A percentile compares a stretch with the other conserved stretches of the same genome.
Conservation (phyloP, 306 rosid species). For the Begonia peltatifolia region DNA sequence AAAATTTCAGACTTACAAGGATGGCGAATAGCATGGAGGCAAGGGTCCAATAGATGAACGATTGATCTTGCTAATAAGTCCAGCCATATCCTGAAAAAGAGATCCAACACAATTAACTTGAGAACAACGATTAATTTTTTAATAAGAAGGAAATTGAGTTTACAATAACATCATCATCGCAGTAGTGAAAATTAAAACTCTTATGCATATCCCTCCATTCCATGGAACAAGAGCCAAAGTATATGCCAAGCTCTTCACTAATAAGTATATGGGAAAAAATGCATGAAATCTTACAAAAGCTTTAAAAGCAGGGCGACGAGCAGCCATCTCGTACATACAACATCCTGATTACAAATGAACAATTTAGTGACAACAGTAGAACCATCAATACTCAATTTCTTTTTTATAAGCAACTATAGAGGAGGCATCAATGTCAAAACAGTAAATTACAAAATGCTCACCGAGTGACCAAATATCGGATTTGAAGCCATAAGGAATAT, state of each 20-base stretch:
- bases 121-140: too few species aligned
- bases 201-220: too few species aligned
- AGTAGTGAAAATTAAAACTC: too few species aligned
- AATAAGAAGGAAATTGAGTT: too few species aligned
- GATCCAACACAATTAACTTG: too few species aligned
- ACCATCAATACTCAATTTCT: not conserved
- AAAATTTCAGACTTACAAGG: slow-evolving; percentile 44
- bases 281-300: slow-evolving; percentile 71
- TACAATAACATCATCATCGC: too few species aligned
- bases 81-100: slow-evolving; percentile 89
- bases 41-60: slow-evolving; percentile 12
- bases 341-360: slow-evolving; percentile 47
- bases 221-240: too few species aligned
- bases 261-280: slow-evolving; percentile 1
- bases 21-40: slow-evolving; percentile 90
- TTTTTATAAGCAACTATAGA: too few species aligned
- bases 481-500: slow-evolving; percentile 97
- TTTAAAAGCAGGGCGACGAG: slow-evolving; percentile 95
- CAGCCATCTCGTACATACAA: slow-evolving; percentile 98
- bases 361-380: slow-evolving; percentile 17
- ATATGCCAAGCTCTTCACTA: not conserved
- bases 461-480: slow-evolving; percentile 99
- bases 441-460: slow-evolving; percentile 16
- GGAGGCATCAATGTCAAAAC: not conserved
- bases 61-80: slow-evolving; percentile 58